phyloP scores from a whole-genome alignment of 192 early-diverging fungal genomes.

The Umbelopsis sp. region DNA sequence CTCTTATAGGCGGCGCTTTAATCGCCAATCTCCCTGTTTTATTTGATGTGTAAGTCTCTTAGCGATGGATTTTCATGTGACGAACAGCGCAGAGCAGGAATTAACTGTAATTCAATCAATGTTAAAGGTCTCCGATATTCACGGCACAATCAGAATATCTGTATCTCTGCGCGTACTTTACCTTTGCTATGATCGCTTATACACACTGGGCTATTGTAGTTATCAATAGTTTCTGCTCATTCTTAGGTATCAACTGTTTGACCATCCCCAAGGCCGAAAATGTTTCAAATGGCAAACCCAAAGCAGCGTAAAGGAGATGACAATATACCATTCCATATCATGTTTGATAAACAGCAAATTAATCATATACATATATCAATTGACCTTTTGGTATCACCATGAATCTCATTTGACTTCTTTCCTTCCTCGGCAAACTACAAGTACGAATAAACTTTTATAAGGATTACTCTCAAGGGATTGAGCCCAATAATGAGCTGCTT shows the following conservation, averaged over 20 bases:
- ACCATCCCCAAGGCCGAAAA: slow-evolving; percentile 57
- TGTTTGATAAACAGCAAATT: not conserved
- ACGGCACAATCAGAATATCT: slow-evolving; percentile 65
- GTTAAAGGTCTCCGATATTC: slow-evolving; percentile 64
- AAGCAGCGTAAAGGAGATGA: slow-evolving; percentile 14
- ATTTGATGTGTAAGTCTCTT: slow-evolving; percentile 49
- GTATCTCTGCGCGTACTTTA: slow-evolving; percentile 71
- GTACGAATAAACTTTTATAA: no score
- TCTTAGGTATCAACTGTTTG: slow-evolving; percentile 85
- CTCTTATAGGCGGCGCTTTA: slow-evolving; percentile 72
- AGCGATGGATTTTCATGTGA: not conserved
- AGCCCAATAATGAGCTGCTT: no score
- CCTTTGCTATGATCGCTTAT: slow-evolving; percentile 77
- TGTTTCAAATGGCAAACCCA: slow-evolving; percentile 18
- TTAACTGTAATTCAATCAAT: slow-evolving; percentile 22
- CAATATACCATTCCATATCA: not conserved
- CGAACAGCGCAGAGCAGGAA: not conserved
- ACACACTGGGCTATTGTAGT: slow-evolving; percentile 84
- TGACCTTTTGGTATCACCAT: not conserved
- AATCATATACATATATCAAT: not conserved
- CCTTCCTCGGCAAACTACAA: no score
- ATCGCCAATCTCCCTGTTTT: slow-evolving; percentile 64
- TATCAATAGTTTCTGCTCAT: slow-evolving; percentile 86
- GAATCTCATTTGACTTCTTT: no score
- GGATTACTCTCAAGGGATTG: no score